Base-by-base conservation (phyloP, 2,329 filamentous ascomycete species). In the Ophiocordyceps australis region DNA sequence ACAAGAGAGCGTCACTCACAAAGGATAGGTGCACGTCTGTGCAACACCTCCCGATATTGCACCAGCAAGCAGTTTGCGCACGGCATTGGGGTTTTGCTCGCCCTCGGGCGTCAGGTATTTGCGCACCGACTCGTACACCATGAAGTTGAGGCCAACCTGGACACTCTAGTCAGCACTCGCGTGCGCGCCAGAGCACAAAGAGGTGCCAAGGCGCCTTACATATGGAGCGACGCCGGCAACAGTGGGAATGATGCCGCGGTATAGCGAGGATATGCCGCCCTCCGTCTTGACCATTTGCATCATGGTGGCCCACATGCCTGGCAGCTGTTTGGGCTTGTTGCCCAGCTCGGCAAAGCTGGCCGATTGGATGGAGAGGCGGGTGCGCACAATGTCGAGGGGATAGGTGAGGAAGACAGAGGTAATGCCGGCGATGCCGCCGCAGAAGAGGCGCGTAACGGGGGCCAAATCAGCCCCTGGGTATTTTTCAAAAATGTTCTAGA, bases 11-110 rank as follows among this genome's bases (percentile, higher is more conserved):
- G 17, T 10, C 13, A 57, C 79, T 65, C 54, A 92, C 79, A 98
- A 94, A 33, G 89, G 89, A 54, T 98, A 98, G 43, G 89, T 98
- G 63, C 79, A 93, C 3, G 86, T 95, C 50, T 98, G 89, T 22
- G 89, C 89, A 27, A 98, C 79, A 16, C 82, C 89, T 20, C 89
- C 89, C n/a, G 85, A 93, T 27, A 95, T 70, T 10, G 89, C 89
- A 30, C 89, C 89, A 4, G 89, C 86, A 16, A 74, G 65, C 22
- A 98, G 62, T 47, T 95, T 98, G 28, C 86, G 73, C 27, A 69
- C 49, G 2, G 81, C 68, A 32, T 61, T 72, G 0, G 89, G 89
- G 37, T 92, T 81, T 43, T 78, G 67, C 34, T 93, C 74, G 23
- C 89, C 89, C 26, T 92, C 81, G 2, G 74, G 76, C 0, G 89